Percentiles rank a stretch among this genome's conserved stretches.
Evolutionary conservation across 1,139 yeast species (phyloP).

Genomic region (Nematodospora anomalae): DNA sequence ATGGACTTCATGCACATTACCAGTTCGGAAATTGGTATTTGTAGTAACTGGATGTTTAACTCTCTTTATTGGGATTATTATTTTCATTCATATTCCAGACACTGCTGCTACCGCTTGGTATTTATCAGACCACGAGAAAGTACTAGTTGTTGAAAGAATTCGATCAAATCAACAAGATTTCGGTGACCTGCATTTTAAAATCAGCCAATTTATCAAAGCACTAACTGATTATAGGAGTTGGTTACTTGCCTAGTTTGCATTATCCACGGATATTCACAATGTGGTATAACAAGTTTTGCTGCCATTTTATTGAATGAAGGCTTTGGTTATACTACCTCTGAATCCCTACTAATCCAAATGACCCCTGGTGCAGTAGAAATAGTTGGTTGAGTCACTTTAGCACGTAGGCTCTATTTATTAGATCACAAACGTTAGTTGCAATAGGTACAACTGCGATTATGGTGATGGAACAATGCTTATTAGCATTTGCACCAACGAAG

Average conservation of each 20-base stretch:
- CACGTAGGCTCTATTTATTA: conserved; percentile 26
- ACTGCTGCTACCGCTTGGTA: conserved; percentile 34
- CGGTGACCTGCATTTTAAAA: conserved; percentile 54
- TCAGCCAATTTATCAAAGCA: conserved; percentile 55
- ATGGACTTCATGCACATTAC: conserved; percentile 22
- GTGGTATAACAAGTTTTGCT: conserved; percentile 42
- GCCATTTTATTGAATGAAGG: conserved; percentile 45
- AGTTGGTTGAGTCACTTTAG: conserved; percentile 41
- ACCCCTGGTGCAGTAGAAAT: conserved; percentile 41
- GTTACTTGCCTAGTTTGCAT: conserved; percentile 36
- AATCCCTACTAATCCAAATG: conserved; percentile 34
- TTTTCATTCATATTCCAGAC: conserved; percentile 29
- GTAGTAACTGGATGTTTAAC: conserved; percentile 32
- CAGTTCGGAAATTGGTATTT: conserved; percentile 35
- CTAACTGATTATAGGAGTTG: conserved; percentile 45
- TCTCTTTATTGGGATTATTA: conserved; percentile 24
- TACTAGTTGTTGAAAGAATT: conserved; percentile 33
- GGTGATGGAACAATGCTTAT: conserved; percentile 43
- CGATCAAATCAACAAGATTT: conserved; percentile 52
- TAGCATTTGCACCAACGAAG: conserved; percentile 44
- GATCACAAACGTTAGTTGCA: conserved; percentile 46
- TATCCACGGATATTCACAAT: conserved; percentile 34
- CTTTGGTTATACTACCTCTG: conserved; percentile 37
- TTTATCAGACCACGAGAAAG: conserved; percentile 48
- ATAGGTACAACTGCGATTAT: conserved; percentile 36